Evolutionary conservation across 2,329 filamentous ascomycete species (phyloP), one percentile per base, ranked within the genome.

Genomic region (Ceratocystis papillata): DNA sequence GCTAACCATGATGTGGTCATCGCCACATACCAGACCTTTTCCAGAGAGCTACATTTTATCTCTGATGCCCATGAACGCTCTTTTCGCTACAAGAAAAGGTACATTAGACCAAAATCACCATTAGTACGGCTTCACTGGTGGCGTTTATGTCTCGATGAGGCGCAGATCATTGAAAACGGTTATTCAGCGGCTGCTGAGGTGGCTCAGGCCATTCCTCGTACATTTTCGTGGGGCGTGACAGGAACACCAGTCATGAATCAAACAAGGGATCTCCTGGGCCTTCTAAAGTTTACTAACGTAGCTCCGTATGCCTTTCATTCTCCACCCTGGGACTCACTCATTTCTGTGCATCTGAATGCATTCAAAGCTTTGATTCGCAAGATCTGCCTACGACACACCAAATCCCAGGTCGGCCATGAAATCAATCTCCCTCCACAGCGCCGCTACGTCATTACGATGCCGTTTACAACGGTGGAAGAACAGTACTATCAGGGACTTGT

Each of bases 151-250:
- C 79, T 88, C 1, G 86, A 88, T 67, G 91, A 87, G 77, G 86
- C 93, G 0, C 94, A 99, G 72, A 96, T 96, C 88, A 86, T 97
- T 53, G 93, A 97, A 73, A 93, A 84, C 70, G 90, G 91, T 44
- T 86, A 95, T 3, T 92, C 85, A 71, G 87, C 90, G 70, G 89
- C 93, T 33, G 92, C 94, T 0, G 83, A 81, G 60, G 85, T 96
- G 15, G 91, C 91, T 45, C 84, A 86, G 50, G 78, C 87, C 30
- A 87, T 99, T 68, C 91, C 93, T 57, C 83, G 94, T 33, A 76
- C 89, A 69, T 92, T 96, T 75, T 87, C 90, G 1, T 97, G 94
- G 94, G 91, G 88, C 15, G 86, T 99, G 50, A 93, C 90, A 0
- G 94, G 90, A 53, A 99, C 94, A 0, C 94, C 94, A 0, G 81